Conservation (phyloP, 2,329 filamentous ascomycete genomes). For the Sclerotinia glacialis region DNA sequence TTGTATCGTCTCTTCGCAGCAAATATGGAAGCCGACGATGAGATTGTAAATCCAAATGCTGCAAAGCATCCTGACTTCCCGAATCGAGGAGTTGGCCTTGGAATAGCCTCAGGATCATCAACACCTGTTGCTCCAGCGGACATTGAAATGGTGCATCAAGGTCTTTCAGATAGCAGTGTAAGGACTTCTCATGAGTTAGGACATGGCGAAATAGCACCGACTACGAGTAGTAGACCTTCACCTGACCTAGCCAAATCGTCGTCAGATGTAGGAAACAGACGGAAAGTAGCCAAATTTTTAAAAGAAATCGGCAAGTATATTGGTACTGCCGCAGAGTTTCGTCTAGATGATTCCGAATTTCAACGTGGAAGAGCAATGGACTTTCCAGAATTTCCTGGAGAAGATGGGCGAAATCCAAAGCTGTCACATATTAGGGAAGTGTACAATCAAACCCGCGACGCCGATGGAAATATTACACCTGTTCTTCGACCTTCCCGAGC, state of each 20-base stretch:
- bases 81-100: not conserved
- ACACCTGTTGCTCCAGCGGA: conserved; percentile 14
- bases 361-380: conserved; percentile 46
- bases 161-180: conserved; percentile 20
- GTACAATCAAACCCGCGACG: conserved; percentile 43
- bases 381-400: conserved; percentile 58
- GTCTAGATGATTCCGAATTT: conserved; percentile 50
- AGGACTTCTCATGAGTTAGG: conserved; percentile 21
- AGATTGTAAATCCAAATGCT: conserved; percentile 5
- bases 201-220: not conserved
- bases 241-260: not conserved
- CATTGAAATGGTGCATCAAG: conserved; percentile 17
- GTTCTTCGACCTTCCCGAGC: conserved; percentile 40
- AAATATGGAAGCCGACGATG: conserved; percentile 23
- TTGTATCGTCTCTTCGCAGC: conserved; percentile 50
- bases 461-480: conserved; percentile 38
- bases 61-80: conserved; percentile 19
- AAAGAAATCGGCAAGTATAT: conserved; percentile 47
- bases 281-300: conserved; percentile 46
- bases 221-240: not conserved
- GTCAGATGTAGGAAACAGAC: conserved; percentile 39
- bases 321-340: conserved; percentile 48
- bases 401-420: conserved; percentile 46
- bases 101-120: conserved; percentile 11
- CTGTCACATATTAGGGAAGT: conserved; percentile 43